Evolutionary conservation across 1,139 yeast species (phyloP).

Genomic region (Zygoascus sp.): DNA sequence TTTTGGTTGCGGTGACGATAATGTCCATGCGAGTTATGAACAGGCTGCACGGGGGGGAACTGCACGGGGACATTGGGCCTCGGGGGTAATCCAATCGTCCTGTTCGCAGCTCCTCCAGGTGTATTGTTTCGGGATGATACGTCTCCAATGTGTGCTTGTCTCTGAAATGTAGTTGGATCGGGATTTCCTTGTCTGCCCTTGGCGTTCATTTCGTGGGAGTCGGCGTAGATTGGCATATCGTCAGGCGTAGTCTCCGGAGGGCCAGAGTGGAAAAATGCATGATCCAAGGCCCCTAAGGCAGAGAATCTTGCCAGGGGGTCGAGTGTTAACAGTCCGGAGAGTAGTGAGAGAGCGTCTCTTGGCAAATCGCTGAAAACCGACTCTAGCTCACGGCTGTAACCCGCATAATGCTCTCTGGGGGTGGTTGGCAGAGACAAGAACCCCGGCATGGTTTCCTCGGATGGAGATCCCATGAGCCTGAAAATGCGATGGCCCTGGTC

Average conservation of each 20-base stretch:
- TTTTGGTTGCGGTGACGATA: neutral
- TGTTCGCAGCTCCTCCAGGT: neutral
- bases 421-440: slow-evolving; percentile 62
- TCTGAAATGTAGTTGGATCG: slow-evolving; percentile 5
- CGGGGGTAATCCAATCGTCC: slow-evolving; percentile 3
- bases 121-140: slow-evolving; percentile 9
- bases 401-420: slow-evolving; percentile 34
- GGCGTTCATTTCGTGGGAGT: slow-evolving; percentile 74
- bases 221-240: slow-evolving; percentile 68
- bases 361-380: slow-evolving; percentile 41
- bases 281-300: slow-evolving; percentile 71
- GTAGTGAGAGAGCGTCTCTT: slow-evolving; percentile 31
- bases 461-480: slow-evolving; percentile 77
- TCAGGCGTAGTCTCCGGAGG: slow-evolving; percentile 58
- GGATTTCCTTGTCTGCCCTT: slow-evolving; percentile 13
- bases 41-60: neutral
- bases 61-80: slow-evolving; percentile 9
- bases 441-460: slow-evolving; percentile 58
- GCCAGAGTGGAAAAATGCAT: slow-evolving; percentile 57
- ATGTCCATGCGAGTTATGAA: neutral
- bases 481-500: slow-evolving; percentile 86
- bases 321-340: slow-evolving; percentile 35
- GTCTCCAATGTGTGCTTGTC: slow-evolving; percentile 5
- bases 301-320: slow-evolving; percentile 73
- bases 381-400: slow-evolving; percentile 54